Percentiles rank a stretch among this genome's conserved stretches.
These are phyloP conservation scores for Pulicaria dysenterica DNA, from an alignment of 129 eudicot genomes.

Conservation along the genomic window DNA sequence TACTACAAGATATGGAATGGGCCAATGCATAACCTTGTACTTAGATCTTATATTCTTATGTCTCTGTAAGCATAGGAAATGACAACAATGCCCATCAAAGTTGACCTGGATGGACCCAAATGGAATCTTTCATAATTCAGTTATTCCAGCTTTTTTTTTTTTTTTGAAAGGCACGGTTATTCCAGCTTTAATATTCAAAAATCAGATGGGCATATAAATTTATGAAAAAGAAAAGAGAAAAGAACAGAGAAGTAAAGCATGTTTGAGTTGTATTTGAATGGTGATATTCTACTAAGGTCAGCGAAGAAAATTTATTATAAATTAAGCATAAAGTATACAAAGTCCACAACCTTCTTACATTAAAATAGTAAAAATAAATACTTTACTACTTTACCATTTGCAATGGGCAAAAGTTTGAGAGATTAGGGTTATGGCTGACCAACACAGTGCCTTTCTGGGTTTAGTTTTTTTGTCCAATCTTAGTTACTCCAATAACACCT, in stretches of 20 bases:
- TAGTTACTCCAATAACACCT: constrained; percentile 6
- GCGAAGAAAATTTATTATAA: constrained; percentile 18
- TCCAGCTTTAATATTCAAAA: constrained; percentile 22
- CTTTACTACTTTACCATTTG: constrained; percentile 16
- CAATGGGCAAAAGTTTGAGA: background rate
- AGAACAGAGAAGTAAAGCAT: constrained; percentile 7
- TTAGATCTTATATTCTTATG: constrained; percentile 14
- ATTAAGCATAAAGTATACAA: constrained; percentile 17
- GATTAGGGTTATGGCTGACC: constrained; percentile 20
- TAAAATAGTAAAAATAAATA: constrained; percentile 24
- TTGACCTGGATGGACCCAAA: constrained; percentile 37
- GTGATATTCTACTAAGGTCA: constrained; percentile 18
- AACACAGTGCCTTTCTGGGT: constrained; percentile 16
- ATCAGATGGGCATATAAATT: background rate
- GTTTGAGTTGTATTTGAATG: constrained; percentile 11
- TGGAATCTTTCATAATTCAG: constrained; percentile 33
- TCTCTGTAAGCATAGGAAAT: constrained; percentile 3
- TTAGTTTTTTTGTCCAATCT: background rate
- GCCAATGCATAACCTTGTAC: constrained; percentile 13
- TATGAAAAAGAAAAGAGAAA: background rate
- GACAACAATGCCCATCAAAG: constrained; percentile 29
- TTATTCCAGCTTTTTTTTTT: constrained; percentile 31
- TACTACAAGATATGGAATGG: background rate
- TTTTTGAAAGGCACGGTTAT: no score
- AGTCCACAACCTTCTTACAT: background rate